Percentiles rank a stretch among this genome's conserved stretches.
These are phyloP conservation scores for Fusarium fracticaudum DNA, from an alignment of 2,329 filamentous ascomycete species.

Conservation along the genomic window DNA sequence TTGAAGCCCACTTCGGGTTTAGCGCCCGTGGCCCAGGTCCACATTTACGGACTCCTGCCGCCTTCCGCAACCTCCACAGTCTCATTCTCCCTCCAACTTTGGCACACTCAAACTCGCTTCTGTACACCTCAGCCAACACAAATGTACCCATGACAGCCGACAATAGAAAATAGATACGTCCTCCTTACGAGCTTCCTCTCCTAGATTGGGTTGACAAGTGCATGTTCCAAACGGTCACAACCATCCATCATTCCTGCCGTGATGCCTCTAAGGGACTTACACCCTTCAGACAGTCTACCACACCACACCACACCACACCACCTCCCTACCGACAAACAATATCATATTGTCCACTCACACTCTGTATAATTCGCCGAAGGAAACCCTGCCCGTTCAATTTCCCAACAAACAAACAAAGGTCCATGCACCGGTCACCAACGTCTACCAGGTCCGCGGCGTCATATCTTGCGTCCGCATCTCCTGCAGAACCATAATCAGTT, in stretches of 20 bases:
- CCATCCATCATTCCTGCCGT: background rate
- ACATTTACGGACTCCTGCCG: conserved; percentile 17
- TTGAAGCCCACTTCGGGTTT: conserved; percentile 42
- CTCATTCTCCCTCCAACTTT: conserved; percentile 1
- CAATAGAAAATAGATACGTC: conserved; percentile 7
- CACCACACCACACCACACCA: conserved; percentile 8
- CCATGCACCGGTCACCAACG: conserved; percentile 6
- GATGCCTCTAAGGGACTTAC: background rate
- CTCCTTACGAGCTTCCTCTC: background rate
- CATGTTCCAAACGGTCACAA: conserved; percentile 14
- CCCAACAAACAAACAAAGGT: conserved; percentile 8
- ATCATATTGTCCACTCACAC: background rate
- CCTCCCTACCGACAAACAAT: conserved; percentile 7
- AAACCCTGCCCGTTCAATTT: background rate
- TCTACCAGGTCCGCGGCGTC: conserved; percentile 16
- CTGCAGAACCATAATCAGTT: background rate
- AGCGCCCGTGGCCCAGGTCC: conserved; percentile 43
- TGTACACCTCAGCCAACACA: conserved; percentile 11
- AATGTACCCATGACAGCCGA: conserved; percentile 8
- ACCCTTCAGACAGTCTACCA: background rate
- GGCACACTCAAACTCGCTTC: background rate
- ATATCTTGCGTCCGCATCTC: conserved; percentile 17
- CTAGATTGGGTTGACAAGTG: background rate
- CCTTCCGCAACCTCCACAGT: conserved; percentile 19
- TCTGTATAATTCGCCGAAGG: background rate